Base-by-base conservation (phyloP, 306 rosid species). In the Pyrus pyrifolia region DNA sequence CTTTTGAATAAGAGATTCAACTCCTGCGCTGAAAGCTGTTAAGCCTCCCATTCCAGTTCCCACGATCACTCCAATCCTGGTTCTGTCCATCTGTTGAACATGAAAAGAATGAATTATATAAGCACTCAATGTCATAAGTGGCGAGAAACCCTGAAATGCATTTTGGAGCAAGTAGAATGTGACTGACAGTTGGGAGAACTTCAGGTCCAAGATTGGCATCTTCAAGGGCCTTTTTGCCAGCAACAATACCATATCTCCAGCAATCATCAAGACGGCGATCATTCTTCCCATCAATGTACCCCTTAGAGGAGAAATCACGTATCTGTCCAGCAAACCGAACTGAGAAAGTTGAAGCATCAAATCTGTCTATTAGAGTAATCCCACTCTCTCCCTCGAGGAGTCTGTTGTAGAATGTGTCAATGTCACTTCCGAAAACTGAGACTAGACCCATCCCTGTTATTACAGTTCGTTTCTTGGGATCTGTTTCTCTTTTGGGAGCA, bases 371-470 rank as follows among this genome's bases (percentile, higher is more conserved):
- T 12, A 75, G 62, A 80, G 87, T 89, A 71, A 91, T 91, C n/a
- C 96, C 96, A 84, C 96, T 91, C 74, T 85, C 83, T 70, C 96
- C 96, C 53, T 87, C 90, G 3, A 91, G 88, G 60, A 91, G 93
- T 38, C 81, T 85, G 81, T 81, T 68, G 84, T 91, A 89, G 81
- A 84, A 82, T 51, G 81, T 58, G 29, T 82, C 89, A 74, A 90
- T 79, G 52, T 85, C 90, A 80, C 70, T 87, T 11, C 96, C 96
- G 76, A 89, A 89, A 27, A 86, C 90, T 4, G 96, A 87, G 51
- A 87, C 96, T 15, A 91, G 83, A 12, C 96, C 96, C 91, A 84
- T 89, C 65, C 96, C 93, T 10, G 96, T 91, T 79, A 91, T 87
- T 22, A 89, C 93, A 49, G 88, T 76, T 68, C 93, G 70, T 81